Conservation (phyloP, 2,329 filamentous ascomycete genomes). For the Pyrenochaeta sp. region DNA sequence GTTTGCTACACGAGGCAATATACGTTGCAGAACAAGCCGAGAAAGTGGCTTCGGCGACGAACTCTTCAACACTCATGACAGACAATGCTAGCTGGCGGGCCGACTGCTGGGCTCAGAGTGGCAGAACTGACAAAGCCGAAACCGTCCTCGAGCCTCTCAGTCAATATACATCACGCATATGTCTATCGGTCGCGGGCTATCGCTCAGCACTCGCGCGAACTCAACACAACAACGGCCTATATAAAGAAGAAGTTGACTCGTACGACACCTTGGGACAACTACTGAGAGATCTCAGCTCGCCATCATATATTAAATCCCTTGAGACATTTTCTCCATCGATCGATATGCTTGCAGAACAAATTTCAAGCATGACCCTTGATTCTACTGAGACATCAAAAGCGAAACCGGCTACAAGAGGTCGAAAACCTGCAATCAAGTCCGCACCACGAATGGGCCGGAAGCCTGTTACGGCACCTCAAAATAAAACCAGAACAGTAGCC, state of each 20-base stretch:
- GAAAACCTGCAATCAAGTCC: slow-evolving; percentile 31
- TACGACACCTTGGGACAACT: slow-evolving; percentile 60
- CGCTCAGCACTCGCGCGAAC: slow-evolving; percentile 60
- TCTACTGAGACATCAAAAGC: slow-evolving; percentile 13
- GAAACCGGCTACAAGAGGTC: slow-evolving; percentile 27
- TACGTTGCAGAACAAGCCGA: slow-evolving; percentile 87
- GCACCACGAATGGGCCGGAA: slow-evolving; percentile 18
- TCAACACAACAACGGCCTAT: slow-evolving; percentile 57
- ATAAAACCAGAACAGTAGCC: slow-evolving; percentile 22
- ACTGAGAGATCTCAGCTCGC: slow-evolving; percentile 52
- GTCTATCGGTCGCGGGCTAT: slow-evolving; percentile 62
- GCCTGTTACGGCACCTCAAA: slow-evolving; percentile 19
- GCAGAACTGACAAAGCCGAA: slow-evolving; percentile 58
- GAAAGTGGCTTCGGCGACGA: slow-evolving; percentile 75
- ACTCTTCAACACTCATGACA: slow-evolving; percentile 64
- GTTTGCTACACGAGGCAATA: slow-evolving; percentile 85
- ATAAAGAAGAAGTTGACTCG: slow-evolving; percentile 57
- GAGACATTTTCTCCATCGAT: slow-evolving; percentile 39
- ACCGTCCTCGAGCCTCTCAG: slow-evolving; percentile 63
- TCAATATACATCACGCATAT: slow-evolving; percentile 48
- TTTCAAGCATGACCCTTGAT: slow-evolving; percentile 53
- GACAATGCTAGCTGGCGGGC: slow-evolving; percentile 56
- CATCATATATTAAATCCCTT: slow-evolving; percentile 39
- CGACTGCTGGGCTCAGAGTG: slow-evolving; percentile 61
- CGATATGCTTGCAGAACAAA: slow-evolving; percentile 51